These are phyloP conservation scores for Termitomyces sp. DNA, from an alignment of 768 basidiomycete genomes.

Conservation along the genomic window DNA sequence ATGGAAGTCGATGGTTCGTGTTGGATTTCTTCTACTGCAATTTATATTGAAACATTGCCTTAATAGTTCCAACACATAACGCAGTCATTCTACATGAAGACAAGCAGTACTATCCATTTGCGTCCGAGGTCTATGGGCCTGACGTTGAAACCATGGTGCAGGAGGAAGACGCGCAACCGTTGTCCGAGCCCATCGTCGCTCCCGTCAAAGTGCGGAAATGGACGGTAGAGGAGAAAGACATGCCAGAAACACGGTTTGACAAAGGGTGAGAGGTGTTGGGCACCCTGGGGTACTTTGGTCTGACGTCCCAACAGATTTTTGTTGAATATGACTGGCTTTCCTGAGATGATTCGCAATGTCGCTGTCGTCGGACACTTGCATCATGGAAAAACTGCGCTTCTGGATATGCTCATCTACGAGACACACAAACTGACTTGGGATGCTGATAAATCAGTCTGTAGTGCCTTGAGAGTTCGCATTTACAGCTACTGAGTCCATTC, in stretches of 20 bases:
- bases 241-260: slow-evolving; percentile 97
- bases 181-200: slow-evolving; percentile 91
- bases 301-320: slow-evolving; percentile 58
- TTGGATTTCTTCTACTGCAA: slow-evolving; percentile 7
- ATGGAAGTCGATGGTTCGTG: slow-evolving; percentile 80
- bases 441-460: slow-evolving; percentile 76
- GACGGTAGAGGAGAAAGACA: slow-evolving; percentile 90
- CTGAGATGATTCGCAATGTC: slow-evolving; percentile 94
- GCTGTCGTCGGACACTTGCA: slow-evolving; percentile 95
- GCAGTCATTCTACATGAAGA: slow-evolving; percentile 92
- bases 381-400: slow-evolving; percentile 93
- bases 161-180: slow-evolving; percentile 95
- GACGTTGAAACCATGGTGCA: slow-evolving; percentile 97
- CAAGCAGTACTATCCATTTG: slow-evolving; percentile 96
- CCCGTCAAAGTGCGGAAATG: slow-evolving; percentile 95
- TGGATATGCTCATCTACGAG: slow-evolving; percentile 97
- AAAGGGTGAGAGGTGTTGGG: slow-evolving; percentile 62
- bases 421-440: slow-evolving; percentile 96
- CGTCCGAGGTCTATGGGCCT: slow-evolving; percentile 85
- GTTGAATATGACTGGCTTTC: slow-evolving; percentile 85
- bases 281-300: slow-evolving; percentile 2
- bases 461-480: not conserved
- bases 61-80: slow-evolving; percentile 66
- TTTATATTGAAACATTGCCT: slow-evolving; percentile 14
- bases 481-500: slow-evolving; percentile 7